Conservation (phyloP, 352 stramenopile genomes). For the Phytophthora rubi region DNA sequence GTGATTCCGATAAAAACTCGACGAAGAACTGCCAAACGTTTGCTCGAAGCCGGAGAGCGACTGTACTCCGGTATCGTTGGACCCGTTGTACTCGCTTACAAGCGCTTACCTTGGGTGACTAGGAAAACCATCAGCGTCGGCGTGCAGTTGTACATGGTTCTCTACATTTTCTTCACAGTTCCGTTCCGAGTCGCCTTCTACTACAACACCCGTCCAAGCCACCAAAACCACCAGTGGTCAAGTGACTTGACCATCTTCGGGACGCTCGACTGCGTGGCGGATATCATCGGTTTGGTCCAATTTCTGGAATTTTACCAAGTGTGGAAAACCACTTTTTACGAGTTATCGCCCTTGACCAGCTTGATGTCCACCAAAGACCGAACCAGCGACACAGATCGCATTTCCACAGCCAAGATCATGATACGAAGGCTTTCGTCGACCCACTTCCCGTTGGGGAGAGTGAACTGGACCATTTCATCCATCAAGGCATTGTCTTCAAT, state of each 20-base stretch:
- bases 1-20: background rate
- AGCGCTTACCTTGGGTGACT: conserved; percentile 18
- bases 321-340: conserved; percentile 51
- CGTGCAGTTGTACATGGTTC: conserved; percentile 17
- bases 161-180: conserved; percentile 34
- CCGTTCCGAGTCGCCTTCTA: conserved; percentile 33
- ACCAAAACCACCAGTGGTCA: conserved; percentile 39
- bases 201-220: conserved; percentile 11
- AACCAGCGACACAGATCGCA: conserved; percentile 32
- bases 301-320: conserved; percentile 52
- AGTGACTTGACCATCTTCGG: conserved; percentile 49
- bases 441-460: conserved; percentile 19
- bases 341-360: conserved; percentile 46
- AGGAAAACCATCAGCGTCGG: conserved; percentile 19
- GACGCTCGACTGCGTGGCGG: conserved; percentile 45
- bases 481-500: conserved; percentile 37
- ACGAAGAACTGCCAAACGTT: background rate
- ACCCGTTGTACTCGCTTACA: conserved; percentile 13
- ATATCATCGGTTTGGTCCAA: conserved; percentile 51
- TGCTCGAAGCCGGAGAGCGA: background rate
- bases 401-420: background rate
- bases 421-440: conserved; percentile 9
- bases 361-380: conserved; percentile 53
- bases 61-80: background rate
- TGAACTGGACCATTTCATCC: conserved; percentile 57